Conservation (phyloP, 805 yeast species). For the Zygoascus tannicola region DNA sequence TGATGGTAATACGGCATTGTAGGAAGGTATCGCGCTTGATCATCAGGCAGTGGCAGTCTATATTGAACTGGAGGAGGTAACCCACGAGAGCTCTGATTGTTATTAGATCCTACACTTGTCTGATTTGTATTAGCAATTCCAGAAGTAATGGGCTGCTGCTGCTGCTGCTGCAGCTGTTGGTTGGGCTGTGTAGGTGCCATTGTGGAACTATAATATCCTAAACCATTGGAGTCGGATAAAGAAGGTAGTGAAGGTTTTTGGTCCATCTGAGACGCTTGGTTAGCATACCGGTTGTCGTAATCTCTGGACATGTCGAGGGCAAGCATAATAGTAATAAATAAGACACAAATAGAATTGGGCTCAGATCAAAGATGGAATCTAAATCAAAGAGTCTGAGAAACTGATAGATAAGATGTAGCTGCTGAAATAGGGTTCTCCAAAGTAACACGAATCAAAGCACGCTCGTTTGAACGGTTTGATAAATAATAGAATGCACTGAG, state of each 20-base stretch:
- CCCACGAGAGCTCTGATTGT: background rate
- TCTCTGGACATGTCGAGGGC: background rate
- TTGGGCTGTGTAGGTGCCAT: background rate
- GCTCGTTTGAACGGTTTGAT: too few species aligned
- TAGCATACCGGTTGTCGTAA: background rate
- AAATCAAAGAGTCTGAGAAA: too few species aligned
- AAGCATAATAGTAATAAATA: background rate
- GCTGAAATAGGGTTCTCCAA: too few species aligned
- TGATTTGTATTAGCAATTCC: background rate
- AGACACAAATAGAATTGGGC: too few species aligned
- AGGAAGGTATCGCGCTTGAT: background rate
- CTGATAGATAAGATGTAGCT: too few species aligned
- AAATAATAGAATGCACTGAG: too few species aligned
- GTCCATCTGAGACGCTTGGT: background rate
- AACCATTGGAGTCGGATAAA: background rate
- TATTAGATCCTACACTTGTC: background rate
- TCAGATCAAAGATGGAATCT: too few species aligned
- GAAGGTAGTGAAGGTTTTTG: background rate
- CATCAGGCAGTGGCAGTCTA: slow-evolving; percentile 1
- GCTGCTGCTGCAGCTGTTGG: slow-evolving; percentile 1
- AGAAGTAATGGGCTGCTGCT: background rate
- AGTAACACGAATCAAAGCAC: too few species aligned
- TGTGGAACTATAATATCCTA: background rate
- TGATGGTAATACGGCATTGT: background rate
- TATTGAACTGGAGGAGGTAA: slow-evolving; percentile 3